phyloP scores from a whole-genome alignment of 108 stramenopile species.

The Discostella stelligeroides region DNA sequence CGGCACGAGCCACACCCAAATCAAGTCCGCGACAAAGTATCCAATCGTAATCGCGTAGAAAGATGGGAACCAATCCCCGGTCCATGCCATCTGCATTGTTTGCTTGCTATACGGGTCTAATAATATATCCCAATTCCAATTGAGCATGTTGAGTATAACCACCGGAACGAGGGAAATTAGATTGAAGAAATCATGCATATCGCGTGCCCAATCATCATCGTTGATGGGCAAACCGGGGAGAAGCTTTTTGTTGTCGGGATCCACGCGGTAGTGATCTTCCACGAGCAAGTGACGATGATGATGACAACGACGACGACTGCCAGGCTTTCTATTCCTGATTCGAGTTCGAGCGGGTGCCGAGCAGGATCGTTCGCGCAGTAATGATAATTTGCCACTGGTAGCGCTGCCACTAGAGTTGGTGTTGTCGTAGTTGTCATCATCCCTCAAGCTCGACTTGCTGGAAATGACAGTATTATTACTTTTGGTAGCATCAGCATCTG shows the following conservation, averaged over 20 bases:
- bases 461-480: no score
- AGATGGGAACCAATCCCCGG: conserved; percentile 75
- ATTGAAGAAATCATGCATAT: conserved; percentile 89
- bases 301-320: no score
- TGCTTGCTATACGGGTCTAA: conserved; percentile 40
- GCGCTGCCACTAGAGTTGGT: no score
- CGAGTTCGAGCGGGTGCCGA: conserved; percentile 36
- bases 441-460: no score
- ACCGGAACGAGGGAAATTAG: conserved; percentile 81
- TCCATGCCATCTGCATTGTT: conserved; percentile 69
- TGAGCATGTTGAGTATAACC: conserved; percentile 78
- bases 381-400: no score
- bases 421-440: conserved; percentile 2
- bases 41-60: conserved; percentile 63
- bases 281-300: conserved; percentile 44
- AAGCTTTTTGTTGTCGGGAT: conserved; percentile 50
- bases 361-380: conserved; percentile 14
- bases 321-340: conserved; percentile 15
- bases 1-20: conserved; percentile 72
- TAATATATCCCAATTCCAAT: conserved; percentile 86
- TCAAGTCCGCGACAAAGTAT: conserved; percentile 75
- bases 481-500: no score
- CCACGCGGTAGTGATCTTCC: conserved; percentile 76
- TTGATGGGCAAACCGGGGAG: conserved; percentile 77
- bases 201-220: conserved; percentile 73